Conservation (phyloP, 495 filamentous ascomycete species). For the Penicillium longicatenatum region DNA sequence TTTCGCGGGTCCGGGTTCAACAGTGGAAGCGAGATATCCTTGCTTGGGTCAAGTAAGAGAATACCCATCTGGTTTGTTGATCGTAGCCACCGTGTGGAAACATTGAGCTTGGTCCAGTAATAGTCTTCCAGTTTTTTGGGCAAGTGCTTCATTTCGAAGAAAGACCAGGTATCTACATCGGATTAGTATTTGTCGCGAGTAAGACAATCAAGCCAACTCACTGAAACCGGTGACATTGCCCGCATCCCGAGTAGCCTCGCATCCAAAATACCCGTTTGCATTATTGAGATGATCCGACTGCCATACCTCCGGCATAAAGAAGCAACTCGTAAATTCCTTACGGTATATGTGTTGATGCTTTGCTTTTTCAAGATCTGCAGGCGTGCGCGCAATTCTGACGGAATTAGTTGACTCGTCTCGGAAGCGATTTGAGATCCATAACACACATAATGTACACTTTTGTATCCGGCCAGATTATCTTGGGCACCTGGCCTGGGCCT, state of each 20-base stretch:
- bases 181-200: background rate
- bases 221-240: slow-evolving; percentile 10
- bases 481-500: background rate
- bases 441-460: slow-evolving; percentile 8
- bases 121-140: background rate
- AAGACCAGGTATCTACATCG: slow-evolving; percentile 18
- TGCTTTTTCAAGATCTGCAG: background rate
- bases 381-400: slow-evolving; percentile 8
- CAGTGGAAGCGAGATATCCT: background rate
- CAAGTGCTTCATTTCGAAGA: slow-evolving; percentile 16
- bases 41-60: slow-evolving; percentile 34
- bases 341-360: background rate
- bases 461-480: background rate
- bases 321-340: background rate
- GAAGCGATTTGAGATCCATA: background rate
- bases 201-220: slow-evolving; percentile 1
- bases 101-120: slow-evolving; percentile 14
- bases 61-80: slow-evolving; percentile 27
- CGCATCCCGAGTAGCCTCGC: slow-evolving; percentile 11
- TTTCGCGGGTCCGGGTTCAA: background rate
- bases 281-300: slow-evolving; percentile 5
- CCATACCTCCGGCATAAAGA: slow-evolving; percentile 10
- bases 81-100: slow-evolving; percentile 13
- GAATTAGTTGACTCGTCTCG: background rate
- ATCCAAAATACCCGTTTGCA: slow-evolving; percentile 22